These are phyloP conservation scores for Microdochium trichocladiopsis DNA, from an alignment of 2,329 filamentous ascomycete genomes.

Conservation along the genomic window DNA sequence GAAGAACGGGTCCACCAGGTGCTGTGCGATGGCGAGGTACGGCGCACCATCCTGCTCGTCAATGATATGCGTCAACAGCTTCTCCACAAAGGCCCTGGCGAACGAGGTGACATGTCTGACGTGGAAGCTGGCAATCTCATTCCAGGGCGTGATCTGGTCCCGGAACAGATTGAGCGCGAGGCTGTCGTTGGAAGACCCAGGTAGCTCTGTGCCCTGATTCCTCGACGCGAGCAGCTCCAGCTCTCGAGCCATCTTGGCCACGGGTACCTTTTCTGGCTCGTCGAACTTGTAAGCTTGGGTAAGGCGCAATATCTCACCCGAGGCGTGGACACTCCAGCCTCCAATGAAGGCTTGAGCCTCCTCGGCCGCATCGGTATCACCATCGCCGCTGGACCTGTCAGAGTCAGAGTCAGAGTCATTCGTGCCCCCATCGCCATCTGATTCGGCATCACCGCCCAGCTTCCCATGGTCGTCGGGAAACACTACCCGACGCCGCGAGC, in stretches of 20 bases:
- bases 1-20: slow-evolving; percentile 16
- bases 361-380: slow-evolving; percentile 5
- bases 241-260: slow-evolving; percentile 9
- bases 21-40: slow-evolving; percentile 11
- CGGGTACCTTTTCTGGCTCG: slow-evolving; percentile 14
- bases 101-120: slow-evolving; percentile 19
- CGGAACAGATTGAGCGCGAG: slow-evolving; percentile 31
- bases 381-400: not conserved
- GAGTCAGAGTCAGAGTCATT: not conserved
- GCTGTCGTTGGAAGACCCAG: slow-evolving; percentile 26
- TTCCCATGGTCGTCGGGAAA: too few relatives aligned
- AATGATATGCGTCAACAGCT: slow-evolving; percentile 22
- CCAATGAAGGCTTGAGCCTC: slow-evolving; percentile 7
- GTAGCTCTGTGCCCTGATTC: slow-evolving; percentile 33
- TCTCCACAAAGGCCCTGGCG: slow-evolving; percentile 27
- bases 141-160: slow-evolving; percentile 29
- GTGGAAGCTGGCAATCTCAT: slow-evolving; percentile 25
- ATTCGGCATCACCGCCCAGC: too few relatives aligned
- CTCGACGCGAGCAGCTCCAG: slow-evolving; percentile 22
- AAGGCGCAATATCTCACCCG: slow-evolving; percentile 13
- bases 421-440: not conserved
- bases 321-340: not conserved
- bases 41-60: slow-evolving; percentile 15
- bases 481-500: slow-evolving; percentile 13
- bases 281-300: slow-evolving; percentile 20